These are phyloP conservation scores for Volvox reticuliferus DNA, from an alignment of 139 green algal species.

Conservation along the genomic window DNA sequence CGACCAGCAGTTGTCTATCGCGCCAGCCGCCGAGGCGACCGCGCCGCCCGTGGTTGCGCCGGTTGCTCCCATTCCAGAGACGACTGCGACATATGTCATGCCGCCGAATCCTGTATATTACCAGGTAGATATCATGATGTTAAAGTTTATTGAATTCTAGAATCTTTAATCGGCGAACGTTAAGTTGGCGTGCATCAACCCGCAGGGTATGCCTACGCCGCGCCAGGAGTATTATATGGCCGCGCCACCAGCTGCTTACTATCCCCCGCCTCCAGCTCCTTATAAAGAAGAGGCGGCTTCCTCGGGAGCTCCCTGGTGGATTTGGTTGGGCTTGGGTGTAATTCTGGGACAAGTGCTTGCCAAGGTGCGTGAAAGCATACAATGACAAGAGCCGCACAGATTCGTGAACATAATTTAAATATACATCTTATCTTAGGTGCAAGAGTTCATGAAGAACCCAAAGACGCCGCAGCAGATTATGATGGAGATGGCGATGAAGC, in stretches of 20 bases:
- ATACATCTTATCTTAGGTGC: slow-evolving; percentile 47
- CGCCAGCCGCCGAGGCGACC: neutral
- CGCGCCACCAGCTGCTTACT: slow-evolving; percentile 37
- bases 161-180: no score
- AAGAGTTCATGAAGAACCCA: slow-evolving; percentile 72
- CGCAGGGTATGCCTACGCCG: slow-evolving; percentile 24
- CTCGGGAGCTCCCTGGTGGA: slow-evolving; percentile 62
- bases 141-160: neutral
- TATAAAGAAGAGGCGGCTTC: slow-evolving; percentile 44
- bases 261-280: slow-evolving; percentile 20
- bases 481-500: slow-evolving; percentile 78
- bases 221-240: slow-evolving; percentile 62
- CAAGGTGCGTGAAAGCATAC: slow-evolving; percentile 42
- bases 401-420: neutral
- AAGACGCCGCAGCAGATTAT: slow-evolving; percentile 76
- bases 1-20: slow-evolving; percentile 1
- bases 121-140: neutral
- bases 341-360: slow-evolving; percentile 48
- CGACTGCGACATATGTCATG: slow-evolving; percentile 8
- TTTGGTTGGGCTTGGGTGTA: slow-evolving; percentile 63
- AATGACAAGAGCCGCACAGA: no score
- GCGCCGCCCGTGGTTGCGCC: neutral
- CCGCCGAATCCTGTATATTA: slow-evolving; percentile 18
- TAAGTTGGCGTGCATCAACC: neutral
- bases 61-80: slow-evolving; percentile 13